Evolutionary conservation across 352 stramenopile species (phyloP).

Genomic region (Pythium dissotocum): DNA sequence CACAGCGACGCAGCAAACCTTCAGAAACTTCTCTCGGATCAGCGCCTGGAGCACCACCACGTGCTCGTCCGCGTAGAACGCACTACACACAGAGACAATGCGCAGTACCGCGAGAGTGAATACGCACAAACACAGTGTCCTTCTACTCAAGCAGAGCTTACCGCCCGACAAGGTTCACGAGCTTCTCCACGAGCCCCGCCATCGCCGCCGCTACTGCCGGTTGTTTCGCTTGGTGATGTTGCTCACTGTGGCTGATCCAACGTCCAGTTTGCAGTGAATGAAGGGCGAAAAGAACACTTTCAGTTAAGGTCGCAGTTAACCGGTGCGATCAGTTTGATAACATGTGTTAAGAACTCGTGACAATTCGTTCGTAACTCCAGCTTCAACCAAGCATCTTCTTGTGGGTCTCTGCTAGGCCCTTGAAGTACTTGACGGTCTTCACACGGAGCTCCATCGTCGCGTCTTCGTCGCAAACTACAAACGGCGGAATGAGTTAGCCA

Average conservation of each 20-base stretch:
- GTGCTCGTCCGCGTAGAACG: constrained; percentile 89
- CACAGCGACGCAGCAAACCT: constrained; percentile 36
- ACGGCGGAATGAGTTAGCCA: not conserved
- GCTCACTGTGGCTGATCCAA: too few species aligned
- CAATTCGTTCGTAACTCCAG: not conserved
- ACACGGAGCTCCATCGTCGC: constrained; percentile 87
- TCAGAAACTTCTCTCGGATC: constrained; percentile 88
- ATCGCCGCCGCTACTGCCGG: constrained; percentile 31
- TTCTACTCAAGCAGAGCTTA: constrained; percentile 20
- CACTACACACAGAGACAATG: constrained; percentile 34
- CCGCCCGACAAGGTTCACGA: constrained; percentile 82
- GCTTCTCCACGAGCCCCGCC: constrained; percentile 86
- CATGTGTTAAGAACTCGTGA: not conserved
- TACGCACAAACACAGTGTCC: not conserved
- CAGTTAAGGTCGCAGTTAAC: too few species aligned
- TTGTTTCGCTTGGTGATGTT: not conserved
- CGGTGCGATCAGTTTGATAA: too few species aligned
- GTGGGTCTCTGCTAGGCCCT: constrained; percentile 64
- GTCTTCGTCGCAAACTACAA: constrained; percentile 86
- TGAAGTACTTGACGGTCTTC: constrained; percentile 93
- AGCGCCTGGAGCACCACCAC: constrained; percentile 85
- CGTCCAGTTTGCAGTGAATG: constrained; percentile 1
- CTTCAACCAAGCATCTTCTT: constrained; percentile 38
- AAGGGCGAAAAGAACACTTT: not conserved
- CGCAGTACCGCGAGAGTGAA: not conserved